Conservation (phyloP, 306 rosid genomes). For the Castanea mollissima region DNA sequence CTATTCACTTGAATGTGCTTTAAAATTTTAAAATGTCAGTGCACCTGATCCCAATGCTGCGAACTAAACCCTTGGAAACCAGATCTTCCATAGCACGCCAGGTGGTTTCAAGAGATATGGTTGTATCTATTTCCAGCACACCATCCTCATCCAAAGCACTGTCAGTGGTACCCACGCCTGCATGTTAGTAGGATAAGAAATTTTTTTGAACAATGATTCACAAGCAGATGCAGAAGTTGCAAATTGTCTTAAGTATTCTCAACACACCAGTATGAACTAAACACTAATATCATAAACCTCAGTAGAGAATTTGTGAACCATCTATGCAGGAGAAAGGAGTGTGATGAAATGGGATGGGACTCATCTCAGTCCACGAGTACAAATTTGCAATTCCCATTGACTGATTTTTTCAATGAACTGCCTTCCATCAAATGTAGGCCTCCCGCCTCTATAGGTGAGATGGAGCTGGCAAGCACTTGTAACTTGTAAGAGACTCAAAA, state of each 20-base stretch:
- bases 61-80: conserved; percentile 81
- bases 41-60: conserved; percentile 97
- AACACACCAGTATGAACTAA: background rate
- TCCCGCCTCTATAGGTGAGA: background rate
- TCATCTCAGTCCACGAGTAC: background rate
- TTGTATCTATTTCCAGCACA: conserved; percentile 82
- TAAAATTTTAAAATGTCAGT: background rate
- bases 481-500: background rate
- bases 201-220: conserved; percentile 1
- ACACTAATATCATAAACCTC: background rate
- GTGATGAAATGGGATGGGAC: background rate
- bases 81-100: conserved; percentile 94
- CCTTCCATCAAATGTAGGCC: background rate
- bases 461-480: background rate
- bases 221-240: background rate
- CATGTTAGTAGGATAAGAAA: conserved; percentile 18
- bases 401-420: background rate
- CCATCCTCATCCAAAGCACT: conserved; percentile 88
- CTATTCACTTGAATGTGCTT: background rate
- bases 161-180: conserved; percentile 84
- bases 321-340: background rate
- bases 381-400: background rate
- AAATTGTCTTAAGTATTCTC: background rate
- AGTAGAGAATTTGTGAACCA: background rate
- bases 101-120: conserved; percentile 77